Evolutionary conservation across 768 basidiomycete species (phyloP).

Genomic region (Amanita subjunquillea): DNA sequence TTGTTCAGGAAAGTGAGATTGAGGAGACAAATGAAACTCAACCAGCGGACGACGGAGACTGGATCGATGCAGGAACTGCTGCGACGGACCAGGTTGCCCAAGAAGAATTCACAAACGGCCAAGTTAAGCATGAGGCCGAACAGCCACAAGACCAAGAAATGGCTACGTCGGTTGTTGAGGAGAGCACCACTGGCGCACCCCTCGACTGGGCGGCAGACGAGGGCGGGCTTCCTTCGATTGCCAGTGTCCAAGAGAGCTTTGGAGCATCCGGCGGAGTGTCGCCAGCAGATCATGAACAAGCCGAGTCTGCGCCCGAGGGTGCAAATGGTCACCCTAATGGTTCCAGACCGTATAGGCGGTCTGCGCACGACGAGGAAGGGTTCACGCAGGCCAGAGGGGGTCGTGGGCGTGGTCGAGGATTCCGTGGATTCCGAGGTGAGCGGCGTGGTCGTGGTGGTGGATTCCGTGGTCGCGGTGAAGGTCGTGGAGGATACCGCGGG

Average conservation of each 20-base stretch:
- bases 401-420: conserved; percentile 32
- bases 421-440: conserved; percentile 24
- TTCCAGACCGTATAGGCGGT: conserved; percentile 11
- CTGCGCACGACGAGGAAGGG: conserved; percentile 46
- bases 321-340: conserved; percentile 20
- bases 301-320: conserved; percentile 13
- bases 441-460: conserved; percentile 15
- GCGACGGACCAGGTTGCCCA: conserved; percentile 11
- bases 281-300: conserved; percentile 31
- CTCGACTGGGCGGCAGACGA: conserved; percentile 85
- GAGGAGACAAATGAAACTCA: conserved; percentile 27
- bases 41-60: conserved; percentile 45
- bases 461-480: conserved; percentile 22
- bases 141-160: conserved; percentile 4
- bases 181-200: conserved; percentile 17
- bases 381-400: conserved; percentile 43
- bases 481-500: conserved; percentile 22
- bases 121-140: not conserved
- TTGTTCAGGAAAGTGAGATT: conserved; percentile 76
- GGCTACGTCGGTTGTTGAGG: not conserved
- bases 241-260: conserved; percentile 66
- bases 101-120: conserved; percentile 8
- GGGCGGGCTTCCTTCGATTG: conserved; percentile 67
- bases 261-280: conserved; percentile 66
- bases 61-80: conserved; percentile 32